Evolutionary conservation across 2,329 filamentous ascomycete genomes (phyloP).

Genomic region (Pseudogymnoascus sp.): DNA sequence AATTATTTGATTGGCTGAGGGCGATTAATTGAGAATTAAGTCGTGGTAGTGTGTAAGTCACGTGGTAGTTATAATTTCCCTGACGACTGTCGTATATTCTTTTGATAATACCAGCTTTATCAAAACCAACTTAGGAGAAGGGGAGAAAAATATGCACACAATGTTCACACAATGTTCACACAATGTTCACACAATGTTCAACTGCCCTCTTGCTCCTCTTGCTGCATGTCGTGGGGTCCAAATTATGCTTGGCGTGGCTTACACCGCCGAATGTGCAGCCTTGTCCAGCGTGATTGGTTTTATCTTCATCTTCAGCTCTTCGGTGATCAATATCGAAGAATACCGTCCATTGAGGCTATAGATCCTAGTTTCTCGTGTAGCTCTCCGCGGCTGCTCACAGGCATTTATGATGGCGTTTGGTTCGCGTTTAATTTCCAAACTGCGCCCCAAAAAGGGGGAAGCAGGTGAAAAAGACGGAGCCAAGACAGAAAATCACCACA

Average conservation of each 20-base stretch:
- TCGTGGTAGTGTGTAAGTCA: not conserved
- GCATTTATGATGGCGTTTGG: not conserved
- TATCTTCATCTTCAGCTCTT: not conserved
- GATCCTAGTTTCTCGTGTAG: not conserved
- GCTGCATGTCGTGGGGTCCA: not conserved
- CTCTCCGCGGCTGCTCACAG: not conserved
- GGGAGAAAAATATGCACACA: not conserved
- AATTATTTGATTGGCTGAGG: not conserved
- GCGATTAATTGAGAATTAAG: not conserved
- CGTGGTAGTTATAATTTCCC: not conserved
- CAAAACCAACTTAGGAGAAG: not conserved
- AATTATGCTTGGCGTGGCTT: not conserved
- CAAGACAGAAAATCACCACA: not conserved
- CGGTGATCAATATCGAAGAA: not conserved
- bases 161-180: not conserved
- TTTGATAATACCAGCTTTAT: not conserved
- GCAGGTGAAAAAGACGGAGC: not conserved
- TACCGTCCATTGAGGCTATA: not conserved
- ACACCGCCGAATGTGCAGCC: not conserved
- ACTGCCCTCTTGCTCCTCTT: not conserved
- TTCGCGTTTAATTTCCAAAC: not conserved
- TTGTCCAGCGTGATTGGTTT: not conserved
- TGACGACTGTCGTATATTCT: not conserved
- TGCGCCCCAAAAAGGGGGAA: not conserved
- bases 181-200: not conserved